Evolutionary conservation across 1,284 basidiomycete genomes (phyloP).

Genomic region (Ganoderma sinense): DNA sequence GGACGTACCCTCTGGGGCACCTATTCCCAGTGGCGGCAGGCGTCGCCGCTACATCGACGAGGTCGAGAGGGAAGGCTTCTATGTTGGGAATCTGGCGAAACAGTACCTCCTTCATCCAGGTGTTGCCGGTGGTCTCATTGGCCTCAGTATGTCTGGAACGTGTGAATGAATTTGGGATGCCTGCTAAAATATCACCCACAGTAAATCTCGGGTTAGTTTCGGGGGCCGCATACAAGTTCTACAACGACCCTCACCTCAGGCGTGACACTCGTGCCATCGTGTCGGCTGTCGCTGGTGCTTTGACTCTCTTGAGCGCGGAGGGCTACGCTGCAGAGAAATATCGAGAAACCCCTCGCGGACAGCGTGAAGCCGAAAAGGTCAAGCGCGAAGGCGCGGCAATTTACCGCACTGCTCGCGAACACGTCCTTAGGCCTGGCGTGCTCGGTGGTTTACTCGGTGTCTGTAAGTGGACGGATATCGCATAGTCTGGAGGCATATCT

Average conservation of each 20-base stretch:
- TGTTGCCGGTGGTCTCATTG: constrained; percentile 77
- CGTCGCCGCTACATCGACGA: constrained; percentile 49
- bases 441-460: constrained; percentile 72
- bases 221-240: constrained; percentile 69
- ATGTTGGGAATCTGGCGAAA: constrained; percentile 65
- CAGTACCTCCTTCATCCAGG: constrained; percentile 71
- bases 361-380: constrained; percentile 63
- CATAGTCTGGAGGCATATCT: not conserved
- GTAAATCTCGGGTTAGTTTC: constrained; percentile 80
- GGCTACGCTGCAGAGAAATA: constrained; percentile 72
- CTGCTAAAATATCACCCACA: constrained; percentile 34
- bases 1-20: constrained; percentile 28
- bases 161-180: constrained; percentile 13
- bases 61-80: constrained; percentile 59
- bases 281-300: constrained; percentile 58
- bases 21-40: constrained; percentile 30
- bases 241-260: constrained; percentile 69
- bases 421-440: constrained; percentile 72
- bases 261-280: constrained; percentile 65
- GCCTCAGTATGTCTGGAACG: constrained; percentile 58
- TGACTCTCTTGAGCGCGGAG: constrained; percentile 68
- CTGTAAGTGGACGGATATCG: constrained; percentile 48
- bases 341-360: constrained; percentile 64
- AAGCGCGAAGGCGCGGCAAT: constrained; percentile 68
- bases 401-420: constrained; percentile 66